These are phyloP conservation scores for Penicillium sp. DNA, from an alignment of 2,329 filamentous ascomycete genomes.

Conservation along the genomic window DNA sequence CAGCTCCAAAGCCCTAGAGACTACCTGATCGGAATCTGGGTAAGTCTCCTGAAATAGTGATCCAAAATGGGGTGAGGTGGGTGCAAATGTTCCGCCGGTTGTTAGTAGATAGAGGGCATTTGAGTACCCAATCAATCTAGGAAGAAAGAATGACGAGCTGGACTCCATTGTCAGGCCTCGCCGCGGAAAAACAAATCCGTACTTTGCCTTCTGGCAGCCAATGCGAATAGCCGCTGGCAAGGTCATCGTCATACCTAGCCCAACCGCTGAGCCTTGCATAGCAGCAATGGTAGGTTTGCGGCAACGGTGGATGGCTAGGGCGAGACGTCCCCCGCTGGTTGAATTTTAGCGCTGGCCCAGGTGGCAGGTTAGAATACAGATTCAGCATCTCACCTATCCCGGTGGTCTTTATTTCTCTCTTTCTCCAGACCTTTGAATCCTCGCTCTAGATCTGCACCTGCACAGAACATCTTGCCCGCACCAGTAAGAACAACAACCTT, in stretches of 20 bases:
- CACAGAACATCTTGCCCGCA: conserved; percentile 10
- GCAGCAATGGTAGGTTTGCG: conserved; percentile 7
- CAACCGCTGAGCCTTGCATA: conserved; percentile 2
- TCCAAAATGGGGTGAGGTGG: conserved; percentile 1
- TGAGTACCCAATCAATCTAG: conserved; percentile 7
- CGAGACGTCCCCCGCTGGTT: conserved; percentile 4
- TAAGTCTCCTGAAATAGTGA: conserved; percentile 7
- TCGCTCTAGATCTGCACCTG: conserved; percentile 7
- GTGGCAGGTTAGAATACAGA: background rate
- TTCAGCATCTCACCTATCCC: conserved; percentile 1
- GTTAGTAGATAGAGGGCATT: conserved; percentile 9
- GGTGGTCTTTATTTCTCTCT: conserved; percentile 2
- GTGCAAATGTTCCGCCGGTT: conserved; percentile 2
- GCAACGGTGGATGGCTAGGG: conserved; percentile 2
- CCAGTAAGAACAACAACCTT: conserved; percentile 12
- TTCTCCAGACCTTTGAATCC: conserved; percentile 4
- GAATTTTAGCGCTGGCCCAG: background rate
- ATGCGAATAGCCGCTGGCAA: conserved; percentile 2
- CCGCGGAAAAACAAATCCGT: conserved; percentile 9
- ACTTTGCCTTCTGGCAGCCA: conserved; percentile 6
- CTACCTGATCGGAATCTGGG: background rate
- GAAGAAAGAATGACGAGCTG: conserved; percentile 8
- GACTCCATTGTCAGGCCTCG: conserved; percentile 13
- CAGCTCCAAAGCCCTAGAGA: conserved; percentile 7
- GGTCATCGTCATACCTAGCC: conserved; percentile 5